phyloP scores from a whole-genome alignment of 768 basidiomycete genomes.

The Amanita exitialis region DNA sequence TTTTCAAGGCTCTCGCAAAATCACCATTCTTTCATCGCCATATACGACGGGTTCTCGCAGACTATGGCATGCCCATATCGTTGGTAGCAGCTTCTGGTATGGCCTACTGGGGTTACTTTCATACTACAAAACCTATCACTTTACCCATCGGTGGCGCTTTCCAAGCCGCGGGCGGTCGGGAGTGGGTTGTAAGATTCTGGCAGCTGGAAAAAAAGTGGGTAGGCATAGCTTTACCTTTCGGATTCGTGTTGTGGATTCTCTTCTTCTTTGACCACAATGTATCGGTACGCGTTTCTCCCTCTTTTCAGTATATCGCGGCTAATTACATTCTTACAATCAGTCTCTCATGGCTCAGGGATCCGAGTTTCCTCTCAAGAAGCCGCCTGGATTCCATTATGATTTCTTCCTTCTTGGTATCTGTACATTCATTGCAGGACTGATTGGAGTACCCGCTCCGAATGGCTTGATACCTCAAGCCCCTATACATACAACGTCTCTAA shows the following conservation, averaged over 20 bases:
- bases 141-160: slow-evolving; percentile 65
- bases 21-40: slow-evolving; percentile 64
- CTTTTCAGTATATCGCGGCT: neutral
- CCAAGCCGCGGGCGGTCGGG: slow-evolving; percentile 56
- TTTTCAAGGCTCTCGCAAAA: slow-evolving; percentile 58
- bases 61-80: slow-evolving; percentile 89
- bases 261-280: slow-evolving; percentile 97
- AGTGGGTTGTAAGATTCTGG: slow-evolving; percentile 89
- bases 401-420: slow-evolving; percentile 88
- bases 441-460: slow-evolving; percentile 83
- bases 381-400: slow-evolving; percentile 80
- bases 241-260: slow-evolving; percentile 77
- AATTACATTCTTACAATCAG: slow-evolving; percentile 23
- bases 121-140: slow-evolving; percentile 46
- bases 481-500: slow-evolving; percentile 80
- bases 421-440: slow-evolving; percentile 81
- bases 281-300: slow-evolving; percentile 44
- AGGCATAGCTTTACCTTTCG: slow-evolving; percentile 83
- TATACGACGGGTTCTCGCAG: slow-evolving; percentile 65
- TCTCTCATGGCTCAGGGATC: slow-evolving; percentile 88
- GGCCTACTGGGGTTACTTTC: slow-evolving; percentile 83
- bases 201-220: slow-evolving; percentile 83
- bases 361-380: slow-evolving; percentile 83
- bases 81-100: slow-evolving; percentile 65
- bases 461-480: slow-evolving; percentile 83